Conservation (phyloP, 495 filamentous ascomycete species). For the Aspergillus mulundensis region DNA sequence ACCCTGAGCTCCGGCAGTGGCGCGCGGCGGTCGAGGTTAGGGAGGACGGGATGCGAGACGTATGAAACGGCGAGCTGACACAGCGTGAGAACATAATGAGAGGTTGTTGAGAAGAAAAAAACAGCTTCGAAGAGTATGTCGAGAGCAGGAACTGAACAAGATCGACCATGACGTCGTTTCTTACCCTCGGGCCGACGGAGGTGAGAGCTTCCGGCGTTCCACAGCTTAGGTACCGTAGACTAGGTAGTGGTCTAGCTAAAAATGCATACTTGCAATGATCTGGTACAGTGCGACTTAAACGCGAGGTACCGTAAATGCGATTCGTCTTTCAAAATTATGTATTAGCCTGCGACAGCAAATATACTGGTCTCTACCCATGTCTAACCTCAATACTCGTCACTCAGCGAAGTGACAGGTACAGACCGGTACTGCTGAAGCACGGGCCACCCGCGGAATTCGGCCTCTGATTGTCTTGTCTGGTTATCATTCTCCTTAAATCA, state of each 20-base stretch:
- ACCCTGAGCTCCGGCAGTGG: slow-evolving; percentile 12
- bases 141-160: neutral
- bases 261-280: too few species aligned
- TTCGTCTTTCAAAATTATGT: too few species aligned
- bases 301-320: too few species aligned
- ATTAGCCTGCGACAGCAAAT: too few species aligned
- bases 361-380: too few species aligned
- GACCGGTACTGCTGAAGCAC: neutral
- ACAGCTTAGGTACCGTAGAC: neutral
- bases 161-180: slow-evolving; percentile 28
- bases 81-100: slow-evolving; percentile 34
- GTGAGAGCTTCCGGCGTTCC: neutral
- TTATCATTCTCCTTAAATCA: neutral
- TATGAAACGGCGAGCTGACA: slow-evolving; percentile 12
- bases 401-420: too few species aligned
- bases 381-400: too few species aligned
- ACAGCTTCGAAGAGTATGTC: neutral
- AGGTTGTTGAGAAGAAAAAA: neutral
- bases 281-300: too few species aligned
- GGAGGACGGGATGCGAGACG: slow-evolving; percentile 4
- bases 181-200: slow-evolving; percentile 23
- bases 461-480: neutral
- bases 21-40: slow-evolving; percentile 29
- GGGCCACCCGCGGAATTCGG: neutral
- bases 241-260: too few species aligned